Evolutionary conservation across 306 rosid genomes (phyloP).

Genomic region (Pyrus communis): DNA sequence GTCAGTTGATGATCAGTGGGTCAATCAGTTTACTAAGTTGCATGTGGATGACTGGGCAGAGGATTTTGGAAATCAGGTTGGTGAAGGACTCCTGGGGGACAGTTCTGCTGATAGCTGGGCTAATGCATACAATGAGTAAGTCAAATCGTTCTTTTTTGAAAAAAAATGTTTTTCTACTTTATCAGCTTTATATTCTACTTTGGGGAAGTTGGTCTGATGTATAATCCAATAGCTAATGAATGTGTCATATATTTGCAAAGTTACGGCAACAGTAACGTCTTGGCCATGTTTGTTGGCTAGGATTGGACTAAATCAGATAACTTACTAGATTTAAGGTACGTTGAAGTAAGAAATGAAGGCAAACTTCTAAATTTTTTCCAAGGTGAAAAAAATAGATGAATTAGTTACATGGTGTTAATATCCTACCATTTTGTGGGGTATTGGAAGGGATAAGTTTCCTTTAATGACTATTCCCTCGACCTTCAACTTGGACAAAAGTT

Average conservation of each 20-base stretch:
- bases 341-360: neutral
- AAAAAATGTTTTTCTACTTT: neutral
- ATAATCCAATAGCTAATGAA: neutral
- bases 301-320: neutral
- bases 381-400: neutral
- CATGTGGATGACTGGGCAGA: conserved; percentile 85
- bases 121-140: conserved; percentile 82
- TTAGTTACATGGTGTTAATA: neutral
- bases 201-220: neutral
- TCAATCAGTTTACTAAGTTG: conserved; percentile 84
- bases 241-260: neutral
- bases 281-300: neutral
- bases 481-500: neutral
- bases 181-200: neutral
- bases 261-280: neutral
- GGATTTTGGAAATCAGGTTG: conserved; percentile 77
- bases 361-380: neutral
- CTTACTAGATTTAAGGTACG: neutral
- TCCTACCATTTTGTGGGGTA: neutral
- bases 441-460: neutral
- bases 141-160: neutral
- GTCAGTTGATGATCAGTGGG: conserved; percentile 76
- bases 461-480: too few relatives aligned
- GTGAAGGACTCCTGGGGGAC: conserved; percentile 62
- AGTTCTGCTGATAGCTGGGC: conserved; percentile 71